Conservation (phyloP, 2,329 filamentous ascomycete genomes). For the Fusarium aywerte region DNA sequence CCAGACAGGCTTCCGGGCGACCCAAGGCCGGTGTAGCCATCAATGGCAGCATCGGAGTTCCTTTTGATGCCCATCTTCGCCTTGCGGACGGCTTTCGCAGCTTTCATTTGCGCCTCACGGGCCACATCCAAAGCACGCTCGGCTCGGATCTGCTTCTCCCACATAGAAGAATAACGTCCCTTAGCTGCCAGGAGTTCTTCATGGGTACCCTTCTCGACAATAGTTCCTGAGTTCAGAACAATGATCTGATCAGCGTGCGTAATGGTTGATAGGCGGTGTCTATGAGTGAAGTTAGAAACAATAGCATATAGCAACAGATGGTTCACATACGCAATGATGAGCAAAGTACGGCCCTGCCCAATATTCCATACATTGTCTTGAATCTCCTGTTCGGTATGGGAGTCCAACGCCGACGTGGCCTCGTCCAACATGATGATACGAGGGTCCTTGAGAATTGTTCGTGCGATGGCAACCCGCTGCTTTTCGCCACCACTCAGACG, state of each 20-base stretch:
- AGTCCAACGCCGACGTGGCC: slow-evolving; percentile 90
- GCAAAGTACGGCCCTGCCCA: slow-evolving; percentile 85
- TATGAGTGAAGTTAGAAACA: slow-evolving; percentile 47
- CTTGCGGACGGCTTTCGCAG: slow-evolving; percentile 55
- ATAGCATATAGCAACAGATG: not conserved
- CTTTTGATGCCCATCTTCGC: slow-evolving; percentile 60
- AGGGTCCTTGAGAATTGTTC: slow-evolving; percentile 91
- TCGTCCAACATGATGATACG: slow-evolving; percentile 94
- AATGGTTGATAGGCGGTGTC: slow-evolving; percentile 85
- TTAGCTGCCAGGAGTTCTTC: slow-evolving; percentile 75
- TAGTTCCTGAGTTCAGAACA: slow-evolving; percentile 79
- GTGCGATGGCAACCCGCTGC: slow-evolving; percentile 91
- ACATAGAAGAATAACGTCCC: slow-evolving; percentile 85
- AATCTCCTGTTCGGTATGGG: slow-evolving; percentile 92
- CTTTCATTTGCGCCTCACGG: slow-evolving; percentile 52
- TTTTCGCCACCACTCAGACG: slow-evolving; percentile 91
- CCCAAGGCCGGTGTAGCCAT: slow-evolving; percentile 58
- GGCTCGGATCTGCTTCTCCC: slow-evolving; percentile 86
- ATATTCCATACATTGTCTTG: slow-evolving; percentile 86
- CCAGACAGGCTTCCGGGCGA: slow-evolving; percentile 57
- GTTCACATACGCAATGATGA: slow-evolving; percentile 85
- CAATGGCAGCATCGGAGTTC: slow-evolving; percentile 56
- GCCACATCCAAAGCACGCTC: slow-evolving; percentile 67
- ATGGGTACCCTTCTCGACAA: slow-evolving; percentile 83
- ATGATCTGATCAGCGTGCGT: slow-evolving; percentile 87